Percentiles rank a stretch among this genome's conserved stretches.
phyloP scores from a whole-genome alignment of 148 eudicot genomes.

The Spergularia bocconei region DNA sequence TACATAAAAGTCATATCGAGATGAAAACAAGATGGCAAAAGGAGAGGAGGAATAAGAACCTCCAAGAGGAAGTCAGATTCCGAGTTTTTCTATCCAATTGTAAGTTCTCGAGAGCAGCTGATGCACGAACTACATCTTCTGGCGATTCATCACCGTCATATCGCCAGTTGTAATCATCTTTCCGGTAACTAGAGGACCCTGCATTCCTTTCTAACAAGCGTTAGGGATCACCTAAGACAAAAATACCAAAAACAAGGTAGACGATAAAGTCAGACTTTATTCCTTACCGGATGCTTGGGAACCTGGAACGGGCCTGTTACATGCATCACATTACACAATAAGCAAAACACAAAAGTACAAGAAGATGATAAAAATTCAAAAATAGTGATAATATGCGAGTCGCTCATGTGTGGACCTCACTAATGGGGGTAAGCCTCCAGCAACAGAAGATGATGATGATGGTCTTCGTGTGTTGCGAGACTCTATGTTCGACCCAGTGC shows the following conservation, averaged over 20 bases:
- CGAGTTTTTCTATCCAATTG: conserved; percentile 96
- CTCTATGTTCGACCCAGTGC: conserved; percentile 58
- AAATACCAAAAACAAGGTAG: conserved; percentile 1
- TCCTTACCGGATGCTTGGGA: conserved; percentile 85
- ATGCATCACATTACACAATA: conserved; percentile 14
- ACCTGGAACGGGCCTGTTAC: conserved; percentile 57
- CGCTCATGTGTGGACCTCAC: conserved; percentile 52
- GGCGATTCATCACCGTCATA: conserved; percentile 72
- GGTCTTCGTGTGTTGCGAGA: conserved; percentile 63
- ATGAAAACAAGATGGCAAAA: not conserved
- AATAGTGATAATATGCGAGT: not conserved
- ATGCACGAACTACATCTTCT: conserved; percentile 72
- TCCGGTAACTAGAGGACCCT: conserved; percentile 79
- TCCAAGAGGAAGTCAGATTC: conserved; percentile 79
- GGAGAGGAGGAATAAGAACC: conserved; percentile 42
- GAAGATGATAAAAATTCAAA: not conserved
- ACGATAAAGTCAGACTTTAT: not conserved
- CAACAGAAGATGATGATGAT: conserved; percentile 75
- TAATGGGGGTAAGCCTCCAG: conserved; percentile 85
- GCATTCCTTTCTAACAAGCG: conserved; percentile 62
- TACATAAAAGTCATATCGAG: not conserved
- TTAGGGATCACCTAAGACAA: conserved; percentile 14
- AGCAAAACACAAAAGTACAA: not conserved
- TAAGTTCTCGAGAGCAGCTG: conserved; percentile 85
- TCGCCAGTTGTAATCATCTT: conserved; percentile 85